These are phyloP conservation scores for Arabis alpina DNA, from an alignment of 345 rosid species.

Conservation along the genomic window DNA sequence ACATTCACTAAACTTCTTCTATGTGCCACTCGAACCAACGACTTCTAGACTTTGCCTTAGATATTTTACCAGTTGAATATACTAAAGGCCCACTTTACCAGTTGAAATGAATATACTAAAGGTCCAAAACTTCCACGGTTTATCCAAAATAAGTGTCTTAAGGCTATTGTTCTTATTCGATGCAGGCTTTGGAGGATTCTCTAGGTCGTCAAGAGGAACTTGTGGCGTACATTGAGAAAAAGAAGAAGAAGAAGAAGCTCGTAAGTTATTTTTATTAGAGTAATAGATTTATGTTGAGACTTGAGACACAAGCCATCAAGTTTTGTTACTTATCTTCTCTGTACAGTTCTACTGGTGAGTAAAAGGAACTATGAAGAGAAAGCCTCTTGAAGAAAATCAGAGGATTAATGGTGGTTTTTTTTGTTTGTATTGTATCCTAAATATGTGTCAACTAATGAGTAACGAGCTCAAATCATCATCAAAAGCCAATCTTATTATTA, in stretches of 20 bases:
- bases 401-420: slow-evolving; percentile 20
- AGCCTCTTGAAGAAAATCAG: slow-evolving; percentile 30
- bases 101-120: too few relatives aligned
- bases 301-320: slow-evolving; percentile 29
- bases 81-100: too few relatives aligned
- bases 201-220: slow-evolving; percentile 73
- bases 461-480: slow-evolving; percentile 27
- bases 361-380: slow-evolving; percentile 7
- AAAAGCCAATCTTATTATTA: slow-evolving; percentile 8
- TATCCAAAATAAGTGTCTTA: too few relatives aligned
- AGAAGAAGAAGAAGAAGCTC: slow-evolving; percentile 85
- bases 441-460: not conserved
- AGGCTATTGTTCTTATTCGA: too few relatives aligned
- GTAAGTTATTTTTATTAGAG: slow-evolving; percentile 29
- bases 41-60: too few relatives aligned
- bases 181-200: slow-evolving; percentile 84
- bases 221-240: slow-evolving; percentile 73
- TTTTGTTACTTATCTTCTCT: not conserved
- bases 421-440: slow-evolving; percentile 21
- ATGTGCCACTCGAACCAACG: too few relatives aligned
- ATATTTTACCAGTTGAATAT: too few relatives aligned
- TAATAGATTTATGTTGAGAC: slow-evolving; percentile 1
- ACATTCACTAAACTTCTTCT: slow-evolving; percentile 7
- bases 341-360: slow-evolving; percentile 41
- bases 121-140: too few relatives aligned